phyloP scores from a whole-genome alignment of 306 rosid genomes.

The Boehmeria nivea region DNA sequence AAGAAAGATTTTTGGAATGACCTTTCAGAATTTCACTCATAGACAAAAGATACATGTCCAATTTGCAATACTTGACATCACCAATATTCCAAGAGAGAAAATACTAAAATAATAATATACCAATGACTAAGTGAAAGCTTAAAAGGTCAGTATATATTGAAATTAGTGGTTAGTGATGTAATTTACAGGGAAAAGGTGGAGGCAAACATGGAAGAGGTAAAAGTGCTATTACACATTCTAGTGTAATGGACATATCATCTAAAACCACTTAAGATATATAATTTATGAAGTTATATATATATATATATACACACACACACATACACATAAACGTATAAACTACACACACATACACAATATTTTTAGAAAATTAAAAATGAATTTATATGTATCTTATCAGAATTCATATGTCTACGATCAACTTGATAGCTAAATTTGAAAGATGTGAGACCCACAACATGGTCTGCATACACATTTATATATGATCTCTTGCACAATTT shows the following conservation, averaged over 20 bases:
- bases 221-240: conserved; percentile 30
- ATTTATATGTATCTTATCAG: no score
- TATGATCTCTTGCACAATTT: no score
- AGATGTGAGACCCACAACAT: no score
- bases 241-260: conserved; percentile 62
- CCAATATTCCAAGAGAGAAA: conserved; percentile 29
- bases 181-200: conserved; percentile 30
- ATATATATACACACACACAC: neutral
- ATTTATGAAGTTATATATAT: neutral
- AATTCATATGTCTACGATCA: neutral
- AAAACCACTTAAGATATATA: conserved; percentile 25
- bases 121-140: conserved; percentile 1
- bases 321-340: no score
- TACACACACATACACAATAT: no score
- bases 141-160: neutral
- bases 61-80: conserved; percentile 69
- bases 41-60: conserved; percentile 20
- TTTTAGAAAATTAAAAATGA: no score
- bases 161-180: conserved; percentile 55
- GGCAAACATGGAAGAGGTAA: conserved; percentile 53
- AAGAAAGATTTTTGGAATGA: conserved; percentile 40
- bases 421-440: no score
- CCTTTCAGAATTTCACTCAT: conserved; percentile 11
- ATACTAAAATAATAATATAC: conserved; percentile 8
- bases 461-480: conserved; percentile 6